These are phyloP conservation scores for Suillus subluteus DNA, from an alignment of 768 basidiomycete species.

Conservation along the genomic window DNA sequence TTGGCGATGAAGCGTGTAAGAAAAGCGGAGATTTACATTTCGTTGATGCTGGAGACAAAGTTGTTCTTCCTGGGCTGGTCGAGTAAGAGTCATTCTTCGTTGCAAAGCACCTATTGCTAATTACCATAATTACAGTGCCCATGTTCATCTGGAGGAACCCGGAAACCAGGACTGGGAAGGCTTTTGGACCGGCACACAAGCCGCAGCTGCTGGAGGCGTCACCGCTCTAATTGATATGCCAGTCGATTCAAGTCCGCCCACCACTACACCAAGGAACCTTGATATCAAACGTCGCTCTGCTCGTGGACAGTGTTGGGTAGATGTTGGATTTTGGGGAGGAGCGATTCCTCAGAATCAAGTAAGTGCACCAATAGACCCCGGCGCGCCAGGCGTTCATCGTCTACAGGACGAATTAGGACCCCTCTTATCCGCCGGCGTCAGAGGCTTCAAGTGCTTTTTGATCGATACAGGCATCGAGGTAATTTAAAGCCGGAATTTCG, in stretches of 20 bases:
- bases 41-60: conserved; percentile 60
- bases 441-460: conserved; percentile 97
- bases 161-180: conserved; percentile 95
- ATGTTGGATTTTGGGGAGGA: conserved; percentile 86
- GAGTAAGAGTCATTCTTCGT: conserved; percentile 53
- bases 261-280: conserved; percentile 82
- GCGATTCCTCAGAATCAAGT: conserved; percentile 92
- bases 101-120: background rate
- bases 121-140: conserved; percentile 52
- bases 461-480: conserved; percentile 96
- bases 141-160: conserved; percentile 94
- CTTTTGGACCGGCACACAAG: conserved; percentile 87
- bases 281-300: conserved; percentile 73
- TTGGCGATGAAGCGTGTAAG: conserved; percentile 32
- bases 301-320: conserved; percentile 68
- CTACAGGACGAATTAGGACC: conserved; percentile 69
- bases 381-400: background rate
- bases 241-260: conserved; percentile 94
- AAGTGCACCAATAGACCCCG: conserved; percentile 16
- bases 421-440: conserved; percentile 80
- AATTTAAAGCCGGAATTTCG: conserved; percentile 7
- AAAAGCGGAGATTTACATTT: conserved; percentile 34
- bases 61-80: conserved; percentile 78
- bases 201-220: conserved; percentile 92
- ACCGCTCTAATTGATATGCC: conserved; percentile 98